Conservation (phyloP, 176 grass and related monocot species). For the Oryza longistaminata region DNA sequence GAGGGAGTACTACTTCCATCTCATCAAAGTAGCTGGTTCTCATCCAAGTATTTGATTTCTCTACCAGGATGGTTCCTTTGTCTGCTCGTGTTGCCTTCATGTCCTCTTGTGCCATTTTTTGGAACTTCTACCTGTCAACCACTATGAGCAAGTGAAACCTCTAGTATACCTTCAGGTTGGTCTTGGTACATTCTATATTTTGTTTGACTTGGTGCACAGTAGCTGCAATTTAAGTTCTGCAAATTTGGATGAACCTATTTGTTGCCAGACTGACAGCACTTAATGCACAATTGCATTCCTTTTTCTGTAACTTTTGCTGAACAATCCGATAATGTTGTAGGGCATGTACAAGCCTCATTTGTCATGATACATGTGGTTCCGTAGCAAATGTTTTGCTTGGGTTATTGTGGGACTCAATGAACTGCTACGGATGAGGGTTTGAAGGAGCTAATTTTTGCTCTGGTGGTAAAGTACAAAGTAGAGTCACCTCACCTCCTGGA, state of each 20-base stretch:
- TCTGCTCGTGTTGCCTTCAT: constrained; percentile 92
- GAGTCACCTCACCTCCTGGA: background rate
- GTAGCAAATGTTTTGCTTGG: constrained; percentile 9
- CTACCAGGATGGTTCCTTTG: constrained; percentile 76
- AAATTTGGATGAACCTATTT: constrained; percentile 8
- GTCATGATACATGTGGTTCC: constrained; percentile 1
- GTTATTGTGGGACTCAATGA: constrained; percentile 6
- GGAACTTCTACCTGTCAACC: constrained; percentile 92
- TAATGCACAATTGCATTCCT: background rate
- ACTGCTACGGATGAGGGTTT: background rate
- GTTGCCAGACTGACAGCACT: background rate
- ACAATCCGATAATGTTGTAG: background rate
- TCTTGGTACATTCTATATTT: background rate
- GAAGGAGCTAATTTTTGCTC: background rate
- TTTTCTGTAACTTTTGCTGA: constrained; percentile 15
- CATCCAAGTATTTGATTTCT: constrained; percentile 2
- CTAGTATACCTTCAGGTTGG: constrained; percentile 42
- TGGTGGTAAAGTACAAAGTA: background rate
- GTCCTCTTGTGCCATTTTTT: constrained; percentile 93
- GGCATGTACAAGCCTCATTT: background rate
- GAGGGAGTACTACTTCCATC: background rate
- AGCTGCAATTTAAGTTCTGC: constrained; percentile 4
- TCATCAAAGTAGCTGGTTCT: constrained; percentile 10
- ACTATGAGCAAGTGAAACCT: constrained; percentile 77
- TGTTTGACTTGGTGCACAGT: background rate